Evolutionary conservation across 1,284 basidiomycete genomes (phyloP), one percentile per base, ranked within the genome.

Genomic region (Ganoderma boninense): DNA sequence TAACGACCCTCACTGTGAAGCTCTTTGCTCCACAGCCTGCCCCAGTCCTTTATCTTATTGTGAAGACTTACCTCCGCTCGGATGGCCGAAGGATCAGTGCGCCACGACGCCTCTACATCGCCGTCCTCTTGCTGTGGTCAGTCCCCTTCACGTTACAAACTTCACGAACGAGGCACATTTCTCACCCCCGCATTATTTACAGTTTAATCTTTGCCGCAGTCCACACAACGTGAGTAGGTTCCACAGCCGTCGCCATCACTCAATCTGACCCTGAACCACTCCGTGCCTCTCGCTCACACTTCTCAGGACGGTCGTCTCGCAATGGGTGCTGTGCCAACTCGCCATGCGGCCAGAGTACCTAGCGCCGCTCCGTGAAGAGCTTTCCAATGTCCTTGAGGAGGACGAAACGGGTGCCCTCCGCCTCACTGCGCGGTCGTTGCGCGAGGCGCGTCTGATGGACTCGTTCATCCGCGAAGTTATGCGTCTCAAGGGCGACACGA

Each of bases 321-420:
- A 82, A 52, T 83, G 81, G 81, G 78, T 82, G 73, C 80, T 89
- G 14, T 86, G 79, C 67, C 77, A 85, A 56, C 78, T 89, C 11
- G 84, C 86, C 5, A 78, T 79, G 0, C 76, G 81, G 63, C 84
- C 84, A 1, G 79, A 85, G 42, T 85, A 83, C 60, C 76, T 85
- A 20, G 74, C 78, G 10, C 81, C 81, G 4, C 74, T 89, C 56
- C 83, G 87, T 4, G 82, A 86, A 60, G 87, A 89, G 70, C 70
- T 79, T 20, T 64, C 72, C 3, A 64, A 71, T 4, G 68, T 79
- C 11, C 73, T 76, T 18, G 79, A 79, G 18, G 72, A 77, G 29
- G 77, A 76, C 52, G 74, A 76, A 14, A 65, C 77, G 29, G 77
- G 78, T 46, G 68, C 72, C n/a, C 44, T 76, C 18, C 71, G 74